Evolutionary conservation across 331 rosid species (phyloP).

Genomic region (Erythrophleum ivorense): DNA sequence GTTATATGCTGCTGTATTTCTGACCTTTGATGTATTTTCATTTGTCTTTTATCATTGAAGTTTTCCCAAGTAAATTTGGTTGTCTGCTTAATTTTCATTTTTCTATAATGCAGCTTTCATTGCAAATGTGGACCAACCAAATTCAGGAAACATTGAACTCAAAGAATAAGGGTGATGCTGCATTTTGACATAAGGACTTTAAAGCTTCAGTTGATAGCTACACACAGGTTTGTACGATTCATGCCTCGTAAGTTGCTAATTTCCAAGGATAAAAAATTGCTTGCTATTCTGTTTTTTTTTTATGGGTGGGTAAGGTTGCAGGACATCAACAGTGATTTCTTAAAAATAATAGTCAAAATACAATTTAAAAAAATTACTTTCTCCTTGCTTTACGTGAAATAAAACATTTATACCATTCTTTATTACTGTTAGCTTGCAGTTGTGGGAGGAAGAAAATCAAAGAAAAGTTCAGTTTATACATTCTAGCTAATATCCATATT

Average conservation of each 20-base stretch:
- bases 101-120: slow-evolving; percentile 73
- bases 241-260: neutral
- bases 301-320: neutral
- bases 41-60: too few relatives aligned
- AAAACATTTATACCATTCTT: too few relatives aligned
- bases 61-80: too few relatives aligned
- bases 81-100: neutral
- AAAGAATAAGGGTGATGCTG: slow-evolving; percentile 87
- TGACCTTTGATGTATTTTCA: too few relatives aligned
- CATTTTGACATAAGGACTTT: slow-evolving; percentile 81
- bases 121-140: slow-evolving; percentile 98
- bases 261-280: neutral
- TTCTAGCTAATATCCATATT: too few relatives aligned
- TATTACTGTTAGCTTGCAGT: too few relatives aligned
- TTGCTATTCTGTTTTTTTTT: neutral
- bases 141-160: slow-evolving; percentile 91
- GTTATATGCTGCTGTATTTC: too few relatives aligned
- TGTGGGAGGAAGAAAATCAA: too few relatives aligned
- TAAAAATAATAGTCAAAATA: too few relatives aligned
- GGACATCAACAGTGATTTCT: neutral
- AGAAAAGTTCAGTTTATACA: too few relatives aligned
- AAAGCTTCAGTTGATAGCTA: slow-evolving; percentile 74
- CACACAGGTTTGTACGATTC: slow-evolving; percentile 59
- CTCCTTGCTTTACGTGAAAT: too few relatives aligned
- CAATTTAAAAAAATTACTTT: too few relatives aligned